Percentiles rank a stretch among this genome's conserved stretches.
Conservation (phyloP, 345 rosid species). For the Linum trigynum region DNA sequence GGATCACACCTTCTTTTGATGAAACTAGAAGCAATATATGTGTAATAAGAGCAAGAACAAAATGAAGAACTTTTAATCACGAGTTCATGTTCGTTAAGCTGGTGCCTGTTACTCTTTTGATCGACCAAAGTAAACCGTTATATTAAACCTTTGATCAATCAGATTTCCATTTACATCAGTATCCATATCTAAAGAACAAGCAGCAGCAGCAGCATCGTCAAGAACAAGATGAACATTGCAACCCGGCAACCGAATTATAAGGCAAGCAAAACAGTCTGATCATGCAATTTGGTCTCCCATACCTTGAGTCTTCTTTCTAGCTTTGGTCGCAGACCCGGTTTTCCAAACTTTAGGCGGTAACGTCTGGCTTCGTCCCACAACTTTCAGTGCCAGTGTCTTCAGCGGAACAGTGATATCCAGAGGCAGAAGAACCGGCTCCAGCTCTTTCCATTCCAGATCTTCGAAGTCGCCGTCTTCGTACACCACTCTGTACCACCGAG, state of each 20-base stretch:
- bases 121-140: too few relatives aligned
- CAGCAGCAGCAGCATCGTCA: background rate
- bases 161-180: background rate
- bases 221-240: background rate
- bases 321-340: background rate
- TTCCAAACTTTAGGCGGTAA: constrained; percentile 3
- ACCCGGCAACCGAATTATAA: background rate
- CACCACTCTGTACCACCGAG: constrained; percentile 69
- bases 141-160: background rate
- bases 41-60: too few relatives aligned
- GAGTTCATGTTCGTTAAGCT: too few relatives aligned
- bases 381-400: constrained; percentile 46
- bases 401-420: constrained; percentile 57
- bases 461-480: constrained; percentile 86
- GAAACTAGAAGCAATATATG: too few relatives aligned
- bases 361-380: constrained; percentile 36
- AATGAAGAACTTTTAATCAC: too few relatives aligned
- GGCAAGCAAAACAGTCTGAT: background rate
- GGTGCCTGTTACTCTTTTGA: too few relatives aligned
- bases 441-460: constrained; percentile 72
- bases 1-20: too few relatives aligned
- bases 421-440: constrained; percentile 56
- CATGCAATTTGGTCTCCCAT: constrained; percentile 1
- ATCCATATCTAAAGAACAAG: background rate
- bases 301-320: background rate